Evolutionary conservation across 2,329 filamentous ascomycete species (phyloP), one percentile per base, ranked within the genome.

Genomic region (Aulographum hederae): DNA sequence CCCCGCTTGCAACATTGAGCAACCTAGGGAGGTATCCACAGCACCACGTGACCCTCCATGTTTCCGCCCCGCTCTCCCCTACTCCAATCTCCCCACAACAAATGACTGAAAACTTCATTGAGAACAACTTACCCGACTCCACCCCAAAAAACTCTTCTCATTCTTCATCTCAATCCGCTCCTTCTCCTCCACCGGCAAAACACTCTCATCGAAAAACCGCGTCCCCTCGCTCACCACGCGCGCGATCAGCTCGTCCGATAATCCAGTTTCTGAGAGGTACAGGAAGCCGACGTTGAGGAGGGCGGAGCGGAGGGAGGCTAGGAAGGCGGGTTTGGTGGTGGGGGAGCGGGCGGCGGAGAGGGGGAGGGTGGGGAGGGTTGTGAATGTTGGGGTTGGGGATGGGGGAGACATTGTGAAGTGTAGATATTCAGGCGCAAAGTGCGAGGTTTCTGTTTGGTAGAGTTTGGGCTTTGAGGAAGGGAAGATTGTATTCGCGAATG

Each of bases 211-310:
- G 44, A 92, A 92, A 53, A 92, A 89, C 0, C 56, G 60, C 33
- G 68, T 69, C 28, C 78, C 79, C 44, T 82, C 65, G 2, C 55
- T 45, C 32, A 81, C 71, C 17, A 86, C 78, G 14, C 23, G 16
- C 8, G 67, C 46, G 42, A 78, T 71, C 32, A 86, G 55, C 25
- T 66, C 58, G 12, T 74, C 65, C 4, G 75, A 61, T 31, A 86
- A 72, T 15, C 76, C 78, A 2, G 79, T 74, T 46, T 91, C 84
- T 46, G 74, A 76, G 38, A 92, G 67, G 46, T 92, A 92, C 15
- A 91, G 52, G 46, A 92, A 92, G 2, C 82, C 82, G n/a, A 91
- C 78, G 48, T 86, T 77, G 44, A 92, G 68, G 19, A 92, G 57
- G 0, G 80, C 79, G 51, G 78, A 61, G 12, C 78, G 75, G 19